A percentile compares a stretch with the other conserved stretches of the same genome.
These are phyloP conservation scores for Tetradesmus lagerheimii DNA, from an alignment of 139 green algal genomes.

Conservation along the genomic window DNA sequence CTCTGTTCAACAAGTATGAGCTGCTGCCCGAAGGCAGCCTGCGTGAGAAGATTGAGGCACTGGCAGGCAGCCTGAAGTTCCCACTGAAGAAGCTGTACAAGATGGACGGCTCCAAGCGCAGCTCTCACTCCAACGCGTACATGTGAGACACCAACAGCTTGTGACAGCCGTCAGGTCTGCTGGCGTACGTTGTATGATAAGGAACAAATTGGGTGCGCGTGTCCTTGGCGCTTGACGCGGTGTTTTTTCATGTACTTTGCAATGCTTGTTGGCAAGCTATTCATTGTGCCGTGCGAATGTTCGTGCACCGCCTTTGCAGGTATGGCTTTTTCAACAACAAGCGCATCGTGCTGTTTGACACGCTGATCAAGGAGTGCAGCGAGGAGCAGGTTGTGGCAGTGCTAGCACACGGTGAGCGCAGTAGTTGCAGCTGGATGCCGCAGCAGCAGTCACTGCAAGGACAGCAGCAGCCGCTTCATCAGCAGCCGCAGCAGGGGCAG, in stretches of 20 bases:
- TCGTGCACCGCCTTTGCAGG: neutral
- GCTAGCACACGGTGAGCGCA: constrained; percentile 82
- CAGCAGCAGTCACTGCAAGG: neutral
- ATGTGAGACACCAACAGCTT: constrained; percentile 70
- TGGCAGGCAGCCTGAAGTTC: constrained; percentile 80
- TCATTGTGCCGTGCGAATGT: too few species aligned
- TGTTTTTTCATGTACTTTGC: too few species aligned
- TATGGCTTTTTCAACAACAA: constrained; percentile 96
- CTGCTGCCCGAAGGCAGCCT: constrained; percentile 69
- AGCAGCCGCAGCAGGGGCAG: too few species aligned
- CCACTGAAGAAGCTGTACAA: constrained; percentile 87
- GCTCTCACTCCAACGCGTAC: constrained; percentile 90
- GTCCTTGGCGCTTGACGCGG: too few species aligned
- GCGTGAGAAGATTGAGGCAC: constrained; percentile 74
- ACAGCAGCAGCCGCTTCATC: too few species aligned
- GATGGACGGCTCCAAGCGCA: constrained; percentile 71
- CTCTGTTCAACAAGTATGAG: constrained; percentile 91
- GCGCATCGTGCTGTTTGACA: constrained; percentile 86
- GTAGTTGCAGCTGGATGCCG: neutral
- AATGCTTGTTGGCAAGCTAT: too few species aligned
- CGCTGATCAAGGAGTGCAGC: constrained; percentile 56
- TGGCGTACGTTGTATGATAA: too few species aligned
- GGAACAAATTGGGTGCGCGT: too few species aligned
- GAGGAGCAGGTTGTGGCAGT: constrained; percentile 91
- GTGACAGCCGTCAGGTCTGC: too few species aligned